Base-by-base conservation (phyloP, 805 yeast genomes). In the Candida yuanshanica region DNA sequence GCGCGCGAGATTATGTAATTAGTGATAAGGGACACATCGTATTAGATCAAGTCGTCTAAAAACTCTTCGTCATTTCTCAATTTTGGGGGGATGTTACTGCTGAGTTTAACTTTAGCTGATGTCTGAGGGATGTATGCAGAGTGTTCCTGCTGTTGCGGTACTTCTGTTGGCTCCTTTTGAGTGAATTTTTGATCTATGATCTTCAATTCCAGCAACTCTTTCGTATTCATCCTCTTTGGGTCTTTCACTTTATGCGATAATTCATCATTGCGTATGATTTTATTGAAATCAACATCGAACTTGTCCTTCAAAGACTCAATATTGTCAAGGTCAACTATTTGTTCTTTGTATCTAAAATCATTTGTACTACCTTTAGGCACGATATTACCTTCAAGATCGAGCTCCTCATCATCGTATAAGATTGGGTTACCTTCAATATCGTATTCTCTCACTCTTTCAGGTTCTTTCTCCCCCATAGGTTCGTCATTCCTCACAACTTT, bases 401-500 rank as follows among this genome's bases (percentile, higher is more conserved):
- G 27, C 17, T 50, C 45, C 32, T 48, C 47, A 20, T 47, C 51
- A 18, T 40, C 36, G 13, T 39, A 47, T 3, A 46, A 41, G 3
- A 50, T 37, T 4, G 47, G 45, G 31, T 46, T 42, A 2, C 50
- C 53, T 14, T 44, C 47, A 11, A 26, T 20, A n/a, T 48, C 50
- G n/a, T 22, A 42, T 26, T 48, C 43, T 16, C 41, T 47, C 2
- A 12, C 33, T 29, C 39, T 45, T 33, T 55, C 53, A n/a, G 48
- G 50, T 20, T 45, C 41, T 24, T 44, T 39, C 21, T 46, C 51
- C 5, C 38, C 46, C 14, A 42, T 41, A 20, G 44, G 44, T 3
- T 43, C 44, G 10, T 23, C 43, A 1, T 40, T 41, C 12, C 48
- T 55, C 22, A 58, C 50, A 5, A 66, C 54, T 59, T 66, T 47